Evolutionary conservation across 106 monocot genomes (phyloP), one percentile per base, ranked within the genome.

Genomic region (Hemerocallis citrina): DNA sequence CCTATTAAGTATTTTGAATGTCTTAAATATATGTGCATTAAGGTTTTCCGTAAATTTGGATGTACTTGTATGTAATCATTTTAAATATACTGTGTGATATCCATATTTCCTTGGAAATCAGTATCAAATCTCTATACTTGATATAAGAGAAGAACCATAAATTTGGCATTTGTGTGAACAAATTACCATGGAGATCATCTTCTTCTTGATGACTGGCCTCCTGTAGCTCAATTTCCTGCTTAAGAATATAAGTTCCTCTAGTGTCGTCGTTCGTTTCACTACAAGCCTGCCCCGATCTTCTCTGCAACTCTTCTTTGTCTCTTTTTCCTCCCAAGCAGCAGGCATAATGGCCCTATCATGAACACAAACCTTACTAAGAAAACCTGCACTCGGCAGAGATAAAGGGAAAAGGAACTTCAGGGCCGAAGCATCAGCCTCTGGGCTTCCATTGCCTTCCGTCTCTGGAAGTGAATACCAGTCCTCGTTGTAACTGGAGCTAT

Each of bases 211-310:
- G 36, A n/a, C 44, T 5, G 64, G 35, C 16, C 71, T 65, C 40
- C 55, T 61, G 66, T 34, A 77, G 57, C 82, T 79, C 62, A 91
- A 38, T 55, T 61, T 79, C 57, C 85, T 79, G 66, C 82, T 91
- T 55, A 91, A 37, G 63, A 82, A 14, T 42, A 91, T 86, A 45
- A 91, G 85, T 38, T 91, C 90, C 16, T 68, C 90, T 2, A 91
- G 90, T 1, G 90, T 85, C 22, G 75, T 34, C 4, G 46, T 46
- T 35, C 79, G 68, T 30, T 46, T 82, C 32, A 24, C 70, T 24
- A 59, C 4, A 3, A 34, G 27, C 14, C 57, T n/a, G n/a, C n/a
- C 41, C 10, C 24, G 12, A 43, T 36, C 22, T 46, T 36, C 59
- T 41, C 40, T 29, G 13, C 61, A 35, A 12, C 52, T 27, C 9